Conservation (phyloP, 2,329 filamentous ascomycete genomes). For the Aspergillus flavus region DNA sequence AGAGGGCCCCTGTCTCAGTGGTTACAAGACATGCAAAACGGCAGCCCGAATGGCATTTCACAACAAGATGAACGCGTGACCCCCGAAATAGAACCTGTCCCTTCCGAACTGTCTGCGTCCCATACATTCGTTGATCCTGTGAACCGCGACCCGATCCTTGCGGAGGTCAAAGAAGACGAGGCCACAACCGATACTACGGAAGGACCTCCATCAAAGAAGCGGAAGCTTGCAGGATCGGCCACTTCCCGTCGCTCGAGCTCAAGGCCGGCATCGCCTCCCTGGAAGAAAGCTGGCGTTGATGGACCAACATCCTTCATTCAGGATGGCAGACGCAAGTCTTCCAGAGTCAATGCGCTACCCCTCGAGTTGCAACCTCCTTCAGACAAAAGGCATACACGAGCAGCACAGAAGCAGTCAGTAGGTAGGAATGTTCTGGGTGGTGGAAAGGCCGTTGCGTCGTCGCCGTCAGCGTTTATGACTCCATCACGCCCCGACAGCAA, state of each 20-base stretch:
- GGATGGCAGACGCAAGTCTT: conserved; percentile 63
- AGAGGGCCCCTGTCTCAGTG: conserved; percentile 46
- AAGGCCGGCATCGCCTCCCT: conserved; percentile 74
- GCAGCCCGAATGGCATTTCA: conserved; percentile 43
- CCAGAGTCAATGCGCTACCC: conserved; percentile 55
- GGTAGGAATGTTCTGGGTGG: conserved; percentile 31
- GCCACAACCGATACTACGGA: conserved; percentile 32
- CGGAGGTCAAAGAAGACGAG: conserved; percentile 34
- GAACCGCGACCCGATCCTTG: conserved; percentile 27
- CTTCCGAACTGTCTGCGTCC: conserved; percentile 23
- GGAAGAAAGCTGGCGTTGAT: conserved; percentile 83
- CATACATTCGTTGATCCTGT: conserved; percentile 27
- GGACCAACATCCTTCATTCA: conserved; percentile 82
- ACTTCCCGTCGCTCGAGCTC: conserved; percentile 41
- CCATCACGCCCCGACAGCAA: conserved; percentile 32
- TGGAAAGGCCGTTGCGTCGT: conserved; percentile 31
- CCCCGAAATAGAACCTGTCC: conserved; percentile 28
- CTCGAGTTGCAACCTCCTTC: conserved; percentile 51
- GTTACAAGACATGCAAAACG: conserved; percentile 52
- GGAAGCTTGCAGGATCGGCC: conserved; percentile 43
- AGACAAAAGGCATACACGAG: conserved; percentile 50
- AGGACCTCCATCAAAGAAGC: conserved; percentile 49
- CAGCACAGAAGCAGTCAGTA: conserved; percentile 38
- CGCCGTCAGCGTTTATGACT: conserved; percentile 31
- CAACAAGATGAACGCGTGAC: conserved; percentile 44